A percentile compares a stretch with the other conserved stretches of the same genome.
Conservation (phyloP, 1,139 yeast genomes). For the Pneumocystis carinii region DNA sequence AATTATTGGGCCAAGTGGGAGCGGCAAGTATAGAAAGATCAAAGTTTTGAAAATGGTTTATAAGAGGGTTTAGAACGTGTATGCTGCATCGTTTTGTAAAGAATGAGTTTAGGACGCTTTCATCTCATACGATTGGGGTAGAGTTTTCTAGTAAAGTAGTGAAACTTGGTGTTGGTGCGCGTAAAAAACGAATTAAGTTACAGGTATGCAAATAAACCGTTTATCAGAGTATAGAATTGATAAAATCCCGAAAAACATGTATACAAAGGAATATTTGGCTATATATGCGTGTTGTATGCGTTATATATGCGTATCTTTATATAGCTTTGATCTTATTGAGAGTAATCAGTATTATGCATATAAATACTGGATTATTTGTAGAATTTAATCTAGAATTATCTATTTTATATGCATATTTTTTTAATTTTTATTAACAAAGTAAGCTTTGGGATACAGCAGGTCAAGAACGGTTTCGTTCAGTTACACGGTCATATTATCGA, state of each 20-base stretch:
- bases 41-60: neutral
- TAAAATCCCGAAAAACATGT: too few relatives aligned
- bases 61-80: neutral
- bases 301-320: too few relatives aligned
- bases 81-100: slow-evolving; percentile 7
- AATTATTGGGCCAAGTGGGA: slow-evolving; percentile 33
- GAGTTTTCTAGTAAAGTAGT: slow-evolving; percentile 34
- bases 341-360: too few relatives aligned
- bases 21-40: slow-evolving; percentile 26
- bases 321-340: too few relatives aligned
- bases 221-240: too few relatives aligned
- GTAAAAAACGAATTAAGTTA: slow-evolving; percentile 24
- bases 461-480: slow-evolving; percentile 58
- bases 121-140: slow-evolving; percentile 37
- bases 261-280: too few relatives aligned
- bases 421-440: neutral
- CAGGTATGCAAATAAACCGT: slow-evolving; percentile 18
- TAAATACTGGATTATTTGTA: too few relatives aligned
- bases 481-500: slow-evolving; percentile 61
- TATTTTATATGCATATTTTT: slow-evolving; percentile 27
- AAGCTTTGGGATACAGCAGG: slow-evolving; percentile 66
- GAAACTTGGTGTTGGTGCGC: slow-evolving; percentile 24
- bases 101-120: slow-evolving; percentile 13
- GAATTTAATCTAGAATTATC: slow-evolving; percentile 4
- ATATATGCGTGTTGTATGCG: neutral